A percentile compares a stretch with the other conserved stretches of the same genome.
Conservation (phyloP, 768 basidiomycete species). For the Tylopilus felleus region DNA sequence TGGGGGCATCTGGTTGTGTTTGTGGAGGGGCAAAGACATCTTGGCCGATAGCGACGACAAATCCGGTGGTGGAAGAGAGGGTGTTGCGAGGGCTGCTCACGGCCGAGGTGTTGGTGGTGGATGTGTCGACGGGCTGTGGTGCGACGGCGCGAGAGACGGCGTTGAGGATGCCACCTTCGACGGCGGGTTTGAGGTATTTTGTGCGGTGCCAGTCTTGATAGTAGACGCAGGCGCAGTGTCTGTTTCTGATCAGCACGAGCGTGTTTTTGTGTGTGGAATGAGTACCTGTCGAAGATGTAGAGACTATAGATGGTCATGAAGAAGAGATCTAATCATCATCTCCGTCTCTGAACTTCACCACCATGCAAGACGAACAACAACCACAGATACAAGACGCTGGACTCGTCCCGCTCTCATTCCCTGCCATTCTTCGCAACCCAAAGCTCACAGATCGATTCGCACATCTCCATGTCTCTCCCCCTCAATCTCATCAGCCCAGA, state of each 20-base stretch:
- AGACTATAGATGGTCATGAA: constrained; percentile 82
- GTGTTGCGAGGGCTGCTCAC: constrained; percentile 65
- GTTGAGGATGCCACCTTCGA: constrained; percentile 68
- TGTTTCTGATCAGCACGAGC: constrained; percentile 27
- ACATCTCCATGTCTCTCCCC: constrained; percentile 38
- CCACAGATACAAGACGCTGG: constrained; percentile 1
- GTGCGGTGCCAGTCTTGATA: constrained; percentile 95
- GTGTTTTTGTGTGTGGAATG: not conserved
- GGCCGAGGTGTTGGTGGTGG: constrained; percentile 34
- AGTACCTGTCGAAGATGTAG: constrained; percentile 87
- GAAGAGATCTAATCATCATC: too few relatives aligned
- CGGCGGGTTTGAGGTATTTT: constrained; percentile 66
- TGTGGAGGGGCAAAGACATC: constrained; percentile 35
- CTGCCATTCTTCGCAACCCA: constrained; percentile 61
- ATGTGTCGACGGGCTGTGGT: constrained; percentile 29
- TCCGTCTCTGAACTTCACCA: not conserved
- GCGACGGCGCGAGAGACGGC: constrained; percentile 75
- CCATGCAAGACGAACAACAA: not conserved
- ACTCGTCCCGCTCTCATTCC: constrained; percentile 64
- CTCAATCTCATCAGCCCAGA: constrained; percentile 5
- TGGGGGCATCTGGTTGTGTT: constrained; percentile 16
- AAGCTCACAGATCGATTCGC: constrained; percentile 52
- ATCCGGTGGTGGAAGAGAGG: constrained; percentile 58
- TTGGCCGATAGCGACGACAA: constrained; percentile 60
- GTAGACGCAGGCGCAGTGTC: constrained; percentile 90